Base-by-base conservation (phyloP, 2,329 filamentous ascomycete species). In the Magnaporthales sp. region DNA sequence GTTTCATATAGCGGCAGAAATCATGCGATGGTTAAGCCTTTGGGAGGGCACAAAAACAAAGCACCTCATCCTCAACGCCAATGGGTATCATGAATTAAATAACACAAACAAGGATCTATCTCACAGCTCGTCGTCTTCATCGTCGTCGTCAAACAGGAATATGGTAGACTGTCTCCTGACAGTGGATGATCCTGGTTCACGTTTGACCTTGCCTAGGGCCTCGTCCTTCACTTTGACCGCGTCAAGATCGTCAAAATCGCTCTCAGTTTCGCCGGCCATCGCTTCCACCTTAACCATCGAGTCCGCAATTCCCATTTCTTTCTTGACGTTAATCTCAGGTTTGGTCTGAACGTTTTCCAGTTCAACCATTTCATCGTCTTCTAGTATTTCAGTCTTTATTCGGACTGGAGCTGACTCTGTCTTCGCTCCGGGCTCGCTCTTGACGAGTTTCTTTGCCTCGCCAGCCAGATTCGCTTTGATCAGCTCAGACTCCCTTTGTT, bases 401-500 rank as follows among this genome's bases (percentile, higher is more conserved):
- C 19, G n/a, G 22, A 38, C 10, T 29, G 31, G 22, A 19, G 62
- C 4, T 5, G 60, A 31, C 4, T 13, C 22, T 10, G 32, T 64
- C 62, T 15, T 46, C 10, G 64, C 66, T 13, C 62, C 63, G 2
- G 56, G 65, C 10, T 70, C 67, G n/a, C 51, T 56, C 62, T 68
- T 68, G 26, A 67, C 68, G 56, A 66, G 63, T 6, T 63, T 67
- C 32, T 69, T 56, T 51, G 58, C 68, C 60, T 71, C 71, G 58
- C 69, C 68, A 38, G 73, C 74, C 29, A 73, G 63, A 46, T 74
- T 72, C 56, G 74, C 73, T 27, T 72, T 75, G 54, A 76, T 73
- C 56, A 88, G 66, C 70, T 79, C 80, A 68, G 84, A 83, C 73
- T 87, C 83, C 69, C 93, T 82, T 71, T 82, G 82, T 69, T 81